Evolutionary conservation across 768 basidiomycete species (phyloP), one percentile per base, ranked within the genome.

Genomic region (Rubroboletus pulcherrimus): DNA sequence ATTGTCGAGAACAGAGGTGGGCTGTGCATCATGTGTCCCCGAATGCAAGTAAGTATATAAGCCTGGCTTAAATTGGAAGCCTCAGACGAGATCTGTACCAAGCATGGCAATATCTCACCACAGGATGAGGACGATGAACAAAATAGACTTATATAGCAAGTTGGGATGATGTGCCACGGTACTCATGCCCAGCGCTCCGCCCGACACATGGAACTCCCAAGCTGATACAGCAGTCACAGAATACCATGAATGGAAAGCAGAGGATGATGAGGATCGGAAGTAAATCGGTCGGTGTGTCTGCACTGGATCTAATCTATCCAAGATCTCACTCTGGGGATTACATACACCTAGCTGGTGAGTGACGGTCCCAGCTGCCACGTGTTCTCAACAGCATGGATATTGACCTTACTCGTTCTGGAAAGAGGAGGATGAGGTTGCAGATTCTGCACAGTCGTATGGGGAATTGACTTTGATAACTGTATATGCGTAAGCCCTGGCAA

Each of bases 61-160:
- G n/a, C n/a, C n/a, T n/a, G n/a, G n/a, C n/a, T n/a, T n/a, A n/a
- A n/a, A n/a, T n/a, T n/a, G n/a, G n/a, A n/a, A n/a, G n/a, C n/a
- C n/a, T n/a, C n/a, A n/a, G n/a, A n/a, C n/a, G n/a, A n/a, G n/a
- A n/a, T n/a, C n/a, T n/a, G n/a, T n/a, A n/a, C n/a, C n/a, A n/a
- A n/a, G n/a, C n/a, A n/a, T 37, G 24, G 44, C 15, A 29, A 24
- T 24, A 24, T 24, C 24, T 24, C 24, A 24, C 19, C 11, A 21
- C 21, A 26, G 37, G 55, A 57, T 55, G 53, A 48, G 45, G 56
- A 56, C 14, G 52, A 55, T 55, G 56, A 42, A 7, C 15, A 9
- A 34, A 43, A 19, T 55, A 6, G 21, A 40, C 55, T 55, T 47
- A 30, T 57, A 48, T 6, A 11, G 53, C 9, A 37, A 41, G 2